A percentile compares a stretch with the other conserved stretches of the same genome.
Conservation (phyloP, 176 grass and related monocot genomes). For the Saccharum spontaneum region DNA sequence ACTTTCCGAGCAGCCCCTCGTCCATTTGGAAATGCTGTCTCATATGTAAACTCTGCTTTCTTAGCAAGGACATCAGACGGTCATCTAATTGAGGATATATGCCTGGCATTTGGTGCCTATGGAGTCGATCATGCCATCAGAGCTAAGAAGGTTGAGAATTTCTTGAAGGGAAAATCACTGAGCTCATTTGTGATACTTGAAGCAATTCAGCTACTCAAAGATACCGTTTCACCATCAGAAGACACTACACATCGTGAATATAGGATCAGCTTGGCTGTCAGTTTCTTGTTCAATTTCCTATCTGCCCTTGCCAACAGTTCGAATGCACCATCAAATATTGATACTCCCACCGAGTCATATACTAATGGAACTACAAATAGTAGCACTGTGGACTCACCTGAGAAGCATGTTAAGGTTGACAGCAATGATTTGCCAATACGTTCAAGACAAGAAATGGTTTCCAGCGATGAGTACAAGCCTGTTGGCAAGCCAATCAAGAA, state of each 20-base stretch:
- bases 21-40: constrained; percentile 83
- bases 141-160: constrained; percentile 70
- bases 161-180: constrained; percentile 62
- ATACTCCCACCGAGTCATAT: constrained; percentile 4
- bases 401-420: neutral
- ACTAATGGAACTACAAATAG: constrained; percentile 30
- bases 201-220: constrained; percentile 55
- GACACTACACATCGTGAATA: constrained; percentile 62
- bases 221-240: constrained; percentile 53
- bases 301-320: constrained; percentile 48
- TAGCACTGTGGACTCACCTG: neutral
- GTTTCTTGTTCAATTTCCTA: constrained; percentile 77
- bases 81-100: constrained; percentile 56
- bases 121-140: constrained; percentile 65
- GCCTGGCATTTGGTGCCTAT: constrained; percentile 70
- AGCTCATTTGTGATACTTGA: constrained; percentile 51
- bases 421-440: constrained; percentile 35
- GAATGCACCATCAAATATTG: constrained; percentile 17
- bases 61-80: constrained; percentile 49
- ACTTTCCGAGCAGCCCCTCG: constrained; percentile 74
- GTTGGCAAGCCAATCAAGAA: constrained; percentile 72
- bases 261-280: constrained; percentile 66
- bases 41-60: constrained; percentile 80
- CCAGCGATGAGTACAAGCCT: constrained; percentile 63
- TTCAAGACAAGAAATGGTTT: constrained; percentile 63